Conservation (phyloP, 345 rosid genomes). For the Citrus cavaleriei region DNA sequence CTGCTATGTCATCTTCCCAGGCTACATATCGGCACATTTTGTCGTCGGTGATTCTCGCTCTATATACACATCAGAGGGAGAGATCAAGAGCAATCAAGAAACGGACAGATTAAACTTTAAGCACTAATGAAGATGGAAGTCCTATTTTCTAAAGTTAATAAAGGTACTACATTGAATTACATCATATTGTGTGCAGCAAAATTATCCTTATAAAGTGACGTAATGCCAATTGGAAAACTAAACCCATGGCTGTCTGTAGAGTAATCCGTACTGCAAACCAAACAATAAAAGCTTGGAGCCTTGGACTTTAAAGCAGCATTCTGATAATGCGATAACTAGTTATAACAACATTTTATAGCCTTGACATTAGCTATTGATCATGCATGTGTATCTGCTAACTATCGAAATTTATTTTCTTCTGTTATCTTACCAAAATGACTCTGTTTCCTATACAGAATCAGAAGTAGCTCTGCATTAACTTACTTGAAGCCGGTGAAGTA, state of each 20-base stretch:
- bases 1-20: conserved; percentile 4
- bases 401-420: background rate
- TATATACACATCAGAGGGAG: background rate
- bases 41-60: background rate
- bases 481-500: background rate
- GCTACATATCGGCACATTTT: background rate
- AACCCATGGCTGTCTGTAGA: too few relatives aligned
- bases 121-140: background rate
- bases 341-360: background rate
- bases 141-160: background rate
- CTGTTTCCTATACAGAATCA: too few relatives aligned
- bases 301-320: background rate
- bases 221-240: background rate
- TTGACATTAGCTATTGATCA: background rate
- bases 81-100: background rate
- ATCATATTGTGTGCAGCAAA: background rate
- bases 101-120: background rate
- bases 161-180: background rate
- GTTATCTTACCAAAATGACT: background rate
- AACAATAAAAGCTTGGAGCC: too few relatives aligned
- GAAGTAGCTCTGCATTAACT: background rate
- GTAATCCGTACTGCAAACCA: background rate
- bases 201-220: background rate
- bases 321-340: background rate
- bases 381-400: background rate